Evolutionary conservation across 2,329 filamentous ascomycete species (phyloP), one percentile per base, ranked within the genome.

Genomic region (Scedosporium minutisporum): DNA sequence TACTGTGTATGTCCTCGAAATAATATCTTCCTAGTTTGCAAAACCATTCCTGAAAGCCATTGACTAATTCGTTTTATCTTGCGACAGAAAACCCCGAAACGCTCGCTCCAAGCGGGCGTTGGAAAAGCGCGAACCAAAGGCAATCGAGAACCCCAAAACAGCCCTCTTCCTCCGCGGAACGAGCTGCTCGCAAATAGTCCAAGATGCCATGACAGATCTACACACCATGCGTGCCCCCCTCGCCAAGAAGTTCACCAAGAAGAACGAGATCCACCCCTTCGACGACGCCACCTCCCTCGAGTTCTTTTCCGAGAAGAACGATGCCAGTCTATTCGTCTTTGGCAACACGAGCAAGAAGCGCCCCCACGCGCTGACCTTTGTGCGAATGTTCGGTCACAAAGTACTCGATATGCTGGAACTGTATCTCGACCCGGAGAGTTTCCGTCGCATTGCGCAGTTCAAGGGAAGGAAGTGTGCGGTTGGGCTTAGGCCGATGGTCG

Each of bases 301-400:
- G 77, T 99, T 99, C 80, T 93, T 99, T 80, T 88, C 89, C 66
- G 87, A 93, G 73, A 99, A 97, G 80, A 99, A 99, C 77, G 95
- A 99, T 75, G 87, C 90, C 70, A 89, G 87, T 57, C 80, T 97
- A 58, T 82, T 97, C 67, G 83, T 95, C 67, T 96, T 96, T 70
- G 93, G 88, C 61, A 87, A 85, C 73, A 89, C 88, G 75, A 91
- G 84, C 75, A 99, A 97, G 83, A 99, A 97, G 82, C 84, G 95
- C n/a, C 93, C 93, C 4, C 92, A 99, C 76, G 88, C 87, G 65
- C 74, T 99, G 69, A 97, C 92, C 0, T 76, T 97, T 57, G 81
- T 88, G 48, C 87, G 95, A 66, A 90, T 89, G 53, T 97, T 96
- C 74, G 84, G 87, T 69, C 86, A 90, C 78, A 93, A 95, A 76